Conservation (phyloP, 2,329 filamentous ascomycete genomes). For the Rhynchosporium graminicola region DNA sequence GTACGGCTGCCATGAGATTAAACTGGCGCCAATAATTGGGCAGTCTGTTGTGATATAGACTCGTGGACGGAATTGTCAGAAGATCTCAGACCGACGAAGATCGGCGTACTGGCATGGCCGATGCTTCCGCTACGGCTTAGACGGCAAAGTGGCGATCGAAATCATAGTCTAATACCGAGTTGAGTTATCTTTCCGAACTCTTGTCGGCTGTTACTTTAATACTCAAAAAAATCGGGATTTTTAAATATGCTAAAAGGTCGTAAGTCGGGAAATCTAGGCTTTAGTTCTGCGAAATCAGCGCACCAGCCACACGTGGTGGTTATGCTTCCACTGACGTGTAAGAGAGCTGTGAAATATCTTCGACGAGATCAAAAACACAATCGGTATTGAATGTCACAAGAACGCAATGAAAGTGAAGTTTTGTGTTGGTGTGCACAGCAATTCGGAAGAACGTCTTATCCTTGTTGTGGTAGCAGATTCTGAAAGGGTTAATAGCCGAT, state of each 20-base stretch:
- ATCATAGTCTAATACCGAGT: neutral
- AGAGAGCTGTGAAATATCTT: too few species aligned
- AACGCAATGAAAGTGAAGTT: neutral
- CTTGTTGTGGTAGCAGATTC: neutral
- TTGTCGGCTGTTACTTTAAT: neutral
- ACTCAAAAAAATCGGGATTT: neutral
- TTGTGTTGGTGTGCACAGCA: neutral
- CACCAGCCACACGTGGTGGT: too few species aligned
- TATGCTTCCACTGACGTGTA: too few species aligned
- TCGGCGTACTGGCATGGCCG: neutral
- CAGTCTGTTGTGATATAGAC: neutral
- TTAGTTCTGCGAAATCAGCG: too few species aligned
- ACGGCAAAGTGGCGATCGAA: neutral
- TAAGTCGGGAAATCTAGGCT: too few species aligned
- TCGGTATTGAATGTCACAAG: too few species aligned
- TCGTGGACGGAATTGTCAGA: neutral
- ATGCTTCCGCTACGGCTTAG: constrained; percentile 5
- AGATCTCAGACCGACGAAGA: neutral
- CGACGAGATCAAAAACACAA: too few species aligned
- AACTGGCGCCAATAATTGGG: neutral
- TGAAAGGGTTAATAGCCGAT: constrained; percentile 3
- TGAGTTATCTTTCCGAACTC: neutral
- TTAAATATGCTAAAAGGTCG: neutral
- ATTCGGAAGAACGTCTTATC: neutral
- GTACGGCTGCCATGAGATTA: neutral